phyloP scores from a whole-genome alignment of 306 rosid genomes.

The Glycyrrhiza uralensis region DNA sequence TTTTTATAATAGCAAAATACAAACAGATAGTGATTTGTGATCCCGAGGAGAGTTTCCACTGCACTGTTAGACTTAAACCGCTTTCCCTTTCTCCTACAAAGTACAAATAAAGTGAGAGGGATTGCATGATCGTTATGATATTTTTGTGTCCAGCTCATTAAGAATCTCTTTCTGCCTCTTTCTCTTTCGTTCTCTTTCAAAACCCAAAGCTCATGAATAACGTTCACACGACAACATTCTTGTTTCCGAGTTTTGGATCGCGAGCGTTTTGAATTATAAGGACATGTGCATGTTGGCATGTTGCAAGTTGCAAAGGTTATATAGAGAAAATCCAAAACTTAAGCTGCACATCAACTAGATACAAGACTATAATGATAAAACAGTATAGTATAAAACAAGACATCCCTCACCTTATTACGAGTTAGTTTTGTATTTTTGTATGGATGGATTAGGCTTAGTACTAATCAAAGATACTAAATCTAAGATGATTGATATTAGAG shows the following conservation, averaged over 20 bases:
- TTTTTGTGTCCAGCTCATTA: neutral
- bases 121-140: neutral
- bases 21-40: constrained; percentile 27
- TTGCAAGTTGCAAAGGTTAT: too few species aligned
- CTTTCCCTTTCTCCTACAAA: constrained; percentile 20
- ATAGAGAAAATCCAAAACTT: too few species aligned
- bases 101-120: constrained; percentile 20
- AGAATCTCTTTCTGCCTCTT: neutral
- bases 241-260: neutral
- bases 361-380: too few species aligned
- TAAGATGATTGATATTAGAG: too few species aligned
- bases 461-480: too few species aligned
- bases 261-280: neutral
- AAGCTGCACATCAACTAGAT: too few species aligned
- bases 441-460: too few species aligned
- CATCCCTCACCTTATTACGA: too few species aligned
- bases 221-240: constrained; percentile 19
- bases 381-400: too few species aligned
- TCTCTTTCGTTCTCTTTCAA: neutral
- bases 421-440: too few species aligned
- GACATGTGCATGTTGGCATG: neutral
- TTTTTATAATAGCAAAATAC: constrained; percentile 19
- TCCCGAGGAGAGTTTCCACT: constrained; percentile 44
- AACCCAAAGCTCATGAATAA: neutral
- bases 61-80: neutral